Evolutionary conservation across 2,329 filamentous ascomycete species (phyloP).

Genomic region (Plenodomus lindquistii): DNA sequence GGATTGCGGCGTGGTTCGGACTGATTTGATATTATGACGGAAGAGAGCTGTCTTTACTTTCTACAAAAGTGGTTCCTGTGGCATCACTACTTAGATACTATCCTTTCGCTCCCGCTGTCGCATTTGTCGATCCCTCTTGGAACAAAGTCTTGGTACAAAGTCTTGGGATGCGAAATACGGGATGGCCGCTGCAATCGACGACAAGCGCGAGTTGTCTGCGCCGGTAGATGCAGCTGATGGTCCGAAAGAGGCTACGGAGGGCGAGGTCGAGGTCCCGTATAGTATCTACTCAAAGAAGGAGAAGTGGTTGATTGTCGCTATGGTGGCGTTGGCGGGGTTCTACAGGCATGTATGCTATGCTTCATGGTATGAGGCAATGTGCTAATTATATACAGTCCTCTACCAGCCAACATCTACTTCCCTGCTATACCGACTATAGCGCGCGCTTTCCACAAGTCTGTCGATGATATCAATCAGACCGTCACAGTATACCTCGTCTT

Average conservation of each 20-base stretch:
- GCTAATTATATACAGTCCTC: constrained; percentile 24
- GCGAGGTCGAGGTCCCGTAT: constrained; percentile 26
- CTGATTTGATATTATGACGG: not conserved
- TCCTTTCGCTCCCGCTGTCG: not conserved
- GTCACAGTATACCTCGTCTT: constrained; percentile 54
- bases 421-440: constrained; percentile 41
- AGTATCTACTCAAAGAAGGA: constrained; percentile 34
- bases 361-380: not conserved
- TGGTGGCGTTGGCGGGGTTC: constrained; percentile 36
- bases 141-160: constrained; percentile 1
- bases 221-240: constrained; percentile 13
- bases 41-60: not conserved
- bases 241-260: constrained; percentile 13
- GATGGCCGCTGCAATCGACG: constrained; percentile 1
- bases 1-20: not conserved
- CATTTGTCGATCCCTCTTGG: not conserved
- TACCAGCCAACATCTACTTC: constrained; percentile 49
- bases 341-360: constrained; percentile 24
- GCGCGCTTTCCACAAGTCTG: constrained; percentile 46
- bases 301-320: constrained; percentile 37
- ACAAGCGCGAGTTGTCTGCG: constrained; percentile 18
- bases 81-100: not conserved
- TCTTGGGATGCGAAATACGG: constrained; percentile 9
- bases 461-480: constrained; percentile 54
- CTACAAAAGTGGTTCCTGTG: not conserved